phyloP scores from a whole-genome alignment of 73 alveolate species.

The Tetrahymena thermophila region DNA sequence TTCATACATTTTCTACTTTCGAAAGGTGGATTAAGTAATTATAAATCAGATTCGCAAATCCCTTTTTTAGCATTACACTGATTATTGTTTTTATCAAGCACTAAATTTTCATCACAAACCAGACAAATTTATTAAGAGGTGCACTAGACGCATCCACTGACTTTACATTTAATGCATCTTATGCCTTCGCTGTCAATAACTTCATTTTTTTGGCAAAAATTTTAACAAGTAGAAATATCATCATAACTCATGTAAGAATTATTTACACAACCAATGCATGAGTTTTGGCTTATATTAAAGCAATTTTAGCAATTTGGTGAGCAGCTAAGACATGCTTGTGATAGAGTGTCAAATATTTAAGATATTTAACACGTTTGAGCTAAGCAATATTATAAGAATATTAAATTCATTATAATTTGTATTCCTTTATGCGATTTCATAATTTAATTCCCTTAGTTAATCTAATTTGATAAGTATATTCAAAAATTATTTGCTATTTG shows the following conservation, averaged over 20 bases:
- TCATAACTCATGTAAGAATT: neutral
- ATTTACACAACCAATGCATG: neutral
- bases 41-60: neutral
- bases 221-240: neutral
- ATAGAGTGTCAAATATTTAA: too few relatives aligned
- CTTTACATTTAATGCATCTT: neutral
- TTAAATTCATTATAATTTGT: too few relatives aligned
- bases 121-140: neutral
- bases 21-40: neutral
- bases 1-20: neutral
- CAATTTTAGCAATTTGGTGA: neutral
- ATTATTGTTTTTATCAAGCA: neutral
- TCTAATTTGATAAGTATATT: too few relatives aligned
- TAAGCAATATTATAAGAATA: neutral
- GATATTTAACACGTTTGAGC: neutral
- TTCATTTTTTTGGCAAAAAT: neutral
- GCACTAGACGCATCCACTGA: neutral
- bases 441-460: too few relatives aligned
- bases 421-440: too few relatives aligned
- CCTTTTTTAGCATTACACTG: neutral
- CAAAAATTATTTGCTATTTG: too few relatives aligned
- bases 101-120: neutral
- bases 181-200: neutral
- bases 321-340: neutral
- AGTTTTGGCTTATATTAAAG: neutral